Evolutionary conservation across 140 eudicot genomes (phyloP).

Genomic region (Bidens hawaiensis): DNA sequence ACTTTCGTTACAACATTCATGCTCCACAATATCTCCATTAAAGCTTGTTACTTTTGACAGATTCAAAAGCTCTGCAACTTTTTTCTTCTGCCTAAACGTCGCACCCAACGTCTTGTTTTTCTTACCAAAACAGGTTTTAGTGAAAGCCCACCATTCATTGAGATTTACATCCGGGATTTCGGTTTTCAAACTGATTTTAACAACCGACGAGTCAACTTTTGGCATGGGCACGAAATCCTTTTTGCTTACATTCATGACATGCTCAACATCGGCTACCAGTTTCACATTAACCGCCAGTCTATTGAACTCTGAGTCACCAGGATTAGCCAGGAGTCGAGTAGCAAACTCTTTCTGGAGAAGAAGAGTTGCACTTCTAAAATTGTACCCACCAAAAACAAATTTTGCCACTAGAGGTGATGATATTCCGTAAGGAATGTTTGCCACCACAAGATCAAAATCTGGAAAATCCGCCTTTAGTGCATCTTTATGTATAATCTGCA

Average conservation of each 20-base stretch:
- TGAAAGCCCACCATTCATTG: slow-evolving; percentile 94
- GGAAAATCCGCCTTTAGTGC: slow-evolving; percentile 82
- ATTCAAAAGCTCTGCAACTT: slow-evolving; percentile 61
- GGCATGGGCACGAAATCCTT: slow-evolving; percentile 78
- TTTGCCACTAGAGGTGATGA: slow-evolving; percentile 90
- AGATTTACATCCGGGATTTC: slow-evolving; percentile 59
- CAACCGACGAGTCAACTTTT: slow-evolving; percentile 88
- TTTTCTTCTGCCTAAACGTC: slow-evolving; percentile 77
- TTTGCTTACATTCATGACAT: slow-evolving; percentile 87
- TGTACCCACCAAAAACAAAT: slow-evolving; percentile 61
- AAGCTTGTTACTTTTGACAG: slow-evolving; percentile 26
- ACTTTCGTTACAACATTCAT: slow-evolving; percentile 10
- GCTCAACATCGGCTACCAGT: slow-evolving; percentile 75
- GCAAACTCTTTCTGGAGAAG: slow-evolving; percentile 95
- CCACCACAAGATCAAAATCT: slow-evolving; percentile 83
- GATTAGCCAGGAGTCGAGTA: slow-evolving; percentile 70
- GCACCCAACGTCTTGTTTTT: slow-evolving; percentile 95
- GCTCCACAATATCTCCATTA: slow-evolving; percentile 13
- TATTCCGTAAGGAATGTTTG: slow-evolving; percentile 82
- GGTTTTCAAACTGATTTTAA: slow-evolving; percentile 54
- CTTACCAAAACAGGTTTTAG: slow-evolving; percentile 80
- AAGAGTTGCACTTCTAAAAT: slow-evolving; percentile 65
- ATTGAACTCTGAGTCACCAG: slow-evolving; percentile 87
- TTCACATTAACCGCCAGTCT: slow-evolving; percentile 83
- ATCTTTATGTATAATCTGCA: slow-evolving; percentile 70